Conservation (phyloP, 768 basidiomycete genomes). For the Tricholoma terreum region DNA sequence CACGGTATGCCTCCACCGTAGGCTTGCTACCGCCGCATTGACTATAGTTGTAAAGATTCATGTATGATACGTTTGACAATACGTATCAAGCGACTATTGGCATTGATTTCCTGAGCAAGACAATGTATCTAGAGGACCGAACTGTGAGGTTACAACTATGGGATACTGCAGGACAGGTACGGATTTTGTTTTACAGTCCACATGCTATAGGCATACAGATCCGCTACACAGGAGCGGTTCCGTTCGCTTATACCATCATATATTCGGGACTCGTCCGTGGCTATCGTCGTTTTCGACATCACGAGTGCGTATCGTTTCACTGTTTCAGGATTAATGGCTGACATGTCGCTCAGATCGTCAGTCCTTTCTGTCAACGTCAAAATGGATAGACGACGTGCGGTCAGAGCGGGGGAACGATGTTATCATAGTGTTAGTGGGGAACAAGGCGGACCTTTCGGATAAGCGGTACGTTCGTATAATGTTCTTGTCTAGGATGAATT, state of each 20-base stretch:
- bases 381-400: constrained; percentile 99
- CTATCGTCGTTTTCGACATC: constrained; percentile 98
- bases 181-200: neutral
- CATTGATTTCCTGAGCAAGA: constrained; percentile 99
- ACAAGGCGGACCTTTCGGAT: constrained; percentile 98
- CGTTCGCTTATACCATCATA: constrained; percentile 97
- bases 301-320: constrained; percentile 65
- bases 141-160: constrained; percentile 96
- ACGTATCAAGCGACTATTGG: constrained; percentile 98
- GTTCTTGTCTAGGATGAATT: constrained; percentile 4
- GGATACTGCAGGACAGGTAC: constrained; percentile 96
- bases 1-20: constrained; percentile 54
- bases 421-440: constrained; percentile 96
- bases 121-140: constrained; percentile 98
- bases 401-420: constrained; percentile 97
- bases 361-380: constrained; percentile 97
- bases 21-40: constrained; percentile 4
- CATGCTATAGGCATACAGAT: constrained; percentile 2
- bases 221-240: constrained; percentile 77
- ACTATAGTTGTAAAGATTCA: constrained; percentile 64
- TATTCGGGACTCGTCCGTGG: constrained; percentile 97
- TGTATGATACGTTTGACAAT: constrained; percentile 99
- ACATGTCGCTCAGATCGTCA: constrained; percentile 65
- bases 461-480: constrained; percentile 68
- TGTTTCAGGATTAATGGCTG: constrained; percentile 1